These are phyloP conservation scores for Tylopilus felleus DNA, from an alignment of 768 basidiomycete genomes.

Conservation along the genomic window DNA sequence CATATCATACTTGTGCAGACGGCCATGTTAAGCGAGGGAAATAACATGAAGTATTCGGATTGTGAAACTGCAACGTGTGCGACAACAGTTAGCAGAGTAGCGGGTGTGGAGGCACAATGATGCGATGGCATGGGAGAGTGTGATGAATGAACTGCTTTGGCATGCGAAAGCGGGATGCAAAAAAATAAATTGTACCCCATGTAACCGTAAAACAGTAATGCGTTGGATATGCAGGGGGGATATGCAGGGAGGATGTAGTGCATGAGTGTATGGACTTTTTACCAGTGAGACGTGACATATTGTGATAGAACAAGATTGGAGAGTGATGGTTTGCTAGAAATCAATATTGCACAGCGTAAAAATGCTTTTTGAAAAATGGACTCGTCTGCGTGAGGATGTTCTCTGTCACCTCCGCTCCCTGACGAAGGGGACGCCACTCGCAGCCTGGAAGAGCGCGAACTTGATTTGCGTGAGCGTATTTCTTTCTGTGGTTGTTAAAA, in stretches of 20 bases:
- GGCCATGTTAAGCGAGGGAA: constrained; percentile 10
- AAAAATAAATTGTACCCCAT: constrained; percentile 14
- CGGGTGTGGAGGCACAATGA: constrained; percentile 6
- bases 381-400: background rate
- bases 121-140: constrained; percentile 20
- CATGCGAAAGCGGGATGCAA: constrained; percentile 26
- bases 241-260: constrained; percentile 18
- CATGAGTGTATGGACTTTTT: constrained; percentile 23
- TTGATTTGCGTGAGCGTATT: constrained; percentile 46
- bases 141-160: constrained; percentile 13
- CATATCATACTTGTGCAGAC: constrained; percentile 23
- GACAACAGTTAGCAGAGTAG: constrained; percentile 6
- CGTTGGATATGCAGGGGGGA: constrained; percentile 21
- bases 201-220: constrained; percentile 18
- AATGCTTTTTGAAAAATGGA: constrained; percentile 20
- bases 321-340: constrained; percentile 10
- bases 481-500: constrained; percentile 37
- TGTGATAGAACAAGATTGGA: constrained; percentile 13
- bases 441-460: constrained; percentile 50
- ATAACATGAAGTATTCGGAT: constrained; percentile 15
- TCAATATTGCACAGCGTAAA: constrained; percentile 10
- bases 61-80: constrained; percentile 15
- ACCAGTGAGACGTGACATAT: constrained; percentile 19
- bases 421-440: constrained; percentile 35
- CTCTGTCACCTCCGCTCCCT: constrained; percentile 29